phyloP scores from a whole-genome alignment of 371 early-diverging fungal genomes.

The Rhizomucor pusillus region DNA sequence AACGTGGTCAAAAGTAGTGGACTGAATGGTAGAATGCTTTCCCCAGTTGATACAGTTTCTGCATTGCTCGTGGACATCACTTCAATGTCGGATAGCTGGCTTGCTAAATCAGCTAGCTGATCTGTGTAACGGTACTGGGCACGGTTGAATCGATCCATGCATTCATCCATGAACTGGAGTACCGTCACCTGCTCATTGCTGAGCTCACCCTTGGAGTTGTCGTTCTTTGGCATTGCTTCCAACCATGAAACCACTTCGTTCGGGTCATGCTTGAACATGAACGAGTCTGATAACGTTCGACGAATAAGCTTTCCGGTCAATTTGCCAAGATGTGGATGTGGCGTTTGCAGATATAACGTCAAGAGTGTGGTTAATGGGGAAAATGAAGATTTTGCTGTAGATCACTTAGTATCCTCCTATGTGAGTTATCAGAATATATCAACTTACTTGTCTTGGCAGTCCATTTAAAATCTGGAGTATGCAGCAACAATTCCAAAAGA shows the following conservation, averaged over 20 bases:
- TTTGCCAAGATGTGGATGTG: conserved; percentile 45
- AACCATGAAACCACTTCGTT: conserved; percentile 65
- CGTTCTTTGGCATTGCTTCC: conserved; percentile 47
- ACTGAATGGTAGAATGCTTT: conserved; percentile 44
- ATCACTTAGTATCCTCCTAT: background rate
- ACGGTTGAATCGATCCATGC: conserved; percentile 53
- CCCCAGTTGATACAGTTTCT: background rate
- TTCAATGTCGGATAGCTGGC: background rate
- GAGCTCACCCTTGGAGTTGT: conserved; percentile 3
- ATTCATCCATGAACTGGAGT: conserved; percentile 66
- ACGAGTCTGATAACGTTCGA: conserved; percentile 55
- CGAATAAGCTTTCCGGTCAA: conserved; percentile 49
- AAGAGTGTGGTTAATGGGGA: conserved; percentile 63
- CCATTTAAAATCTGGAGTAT: conserved; percentile 70
- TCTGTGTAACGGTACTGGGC: conserved; percentile 68
- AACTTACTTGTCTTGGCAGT: conserved; percentile 50
- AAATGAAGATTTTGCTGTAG: conserved; percentile 42
- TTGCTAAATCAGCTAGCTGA: conserved; percentile 30
- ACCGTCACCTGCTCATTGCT: conserved; percentile 38
- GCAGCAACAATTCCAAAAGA: conserved; percentile 58
- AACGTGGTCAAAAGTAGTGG: conserved; percentile 53
- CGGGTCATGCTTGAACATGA: conserved; percentile 64
- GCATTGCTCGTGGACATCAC: conserved; percentile 16
- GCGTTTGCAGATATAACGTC: conserved; percentile 54
- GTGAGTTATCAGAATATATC: background rate